Evolutionary conservation across 1,139 yeast genomes (phyloP).

Genomic region (Eremothecium coryli): DNA sequence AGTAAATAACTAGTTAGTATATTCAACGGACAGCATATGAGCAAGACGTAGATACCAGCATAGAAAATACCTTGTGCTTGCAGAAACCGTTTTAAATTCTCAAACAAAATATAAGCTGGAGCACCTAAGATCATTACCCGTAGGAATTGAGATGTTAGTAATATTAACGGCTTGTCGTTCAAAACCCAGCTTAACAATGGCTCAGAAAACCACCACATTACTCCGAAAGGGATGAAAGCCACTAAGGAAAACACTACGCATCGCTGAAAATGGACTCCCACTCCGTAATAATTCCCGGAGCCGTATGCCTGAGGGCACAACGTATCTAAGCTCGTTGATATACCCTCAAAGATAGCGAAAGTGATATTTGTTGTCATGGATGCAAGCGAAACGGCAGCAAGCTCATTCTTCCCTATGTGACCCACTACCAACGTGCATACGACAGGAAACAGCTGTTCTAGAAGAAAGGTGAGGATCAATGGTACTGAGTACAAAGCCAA

Average conservation of each 20-base stretch:
- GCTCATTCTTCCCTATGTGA: conserved; percentile 58
- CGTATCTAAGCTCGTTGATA: conserved; percentile 80
- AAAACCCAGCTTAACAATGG: conserved; percentile 43
- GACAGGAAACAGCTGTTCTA: conserved; percentile 65
- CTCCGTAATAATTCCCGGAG: conserved; percentile 51
- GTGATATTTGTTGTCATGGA: conserved; percentile 84
- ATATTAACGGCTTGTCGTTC: conserved; percentile 44
- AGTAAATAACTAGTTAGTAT: conserved; percentile 61
- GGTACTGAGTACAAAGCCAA: conserved; percentile 53
- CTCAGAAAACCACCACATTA: conserved; percentile 61
- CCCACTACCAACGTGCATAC: conserved; percentile 67
- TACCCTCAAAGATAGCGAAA: conserved; percentile 77
- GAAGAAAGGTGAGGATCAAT: conserved; percentile 52
- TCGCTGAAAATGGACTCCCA: conserved; percentile 56
- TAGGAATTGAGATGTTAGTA: conserved; percentile 55
- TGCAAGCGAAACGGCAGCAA: conserved; percentile 78
- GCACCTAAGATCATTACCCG: conserved; percentile 64
- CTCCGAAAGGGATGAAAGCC: conserved; percentile 51
- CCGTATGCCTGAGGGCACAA: conserved; percentile 81
- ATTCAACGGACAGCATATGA: conserved; percentile 74
- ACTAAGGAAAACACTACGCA: conserved; percentile 49
- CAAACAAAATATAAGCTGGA: conserved; percentile 79
- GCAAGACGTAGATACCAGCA: conserved; percentile 73
- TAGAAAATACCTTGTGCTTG: conserved; percentile 92
- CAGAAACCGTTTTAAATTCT: conserved; percentile 68